phyloP scores from a whole-genome alignment of 257 asterid genomes.

The Vinca minor region DNA sequence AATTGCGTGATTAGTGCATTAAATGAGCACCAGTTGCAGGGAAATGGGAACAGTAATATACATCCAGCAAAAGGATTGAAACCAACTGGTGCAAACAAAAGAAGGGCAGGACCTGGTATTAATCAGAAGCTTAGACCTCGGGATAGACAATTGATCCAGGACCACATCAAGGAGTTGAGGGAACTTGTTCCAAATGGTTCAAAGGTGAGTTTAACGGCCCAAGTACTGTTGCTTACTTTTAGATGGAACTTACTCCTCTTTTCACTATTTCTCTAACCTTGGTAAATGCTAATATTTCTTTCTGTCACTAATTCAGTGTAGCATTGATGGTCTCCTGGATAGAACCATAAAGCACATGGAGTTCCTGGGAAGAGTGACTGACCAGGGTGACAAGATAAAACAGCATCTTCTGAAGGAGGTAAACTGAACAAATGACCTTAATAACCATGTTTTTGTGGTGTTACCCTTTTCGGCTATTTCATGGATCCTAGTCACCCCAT shows the following conservation, averaged over 20 bases:
- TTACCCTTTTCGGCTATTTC: background rate
- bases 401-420: slow-evolving; percentile 46
- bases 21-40: slow-evolving; percentile 30
- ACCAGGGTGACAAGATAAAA: slow-evolving; percentile 64
- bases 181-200: slow-evolving; percentile 80
- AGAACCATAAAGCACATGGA: slow-evolving; percentile 86
- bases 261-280: background rate
- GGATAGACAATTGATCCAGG: slow-evolving; percentile 91
- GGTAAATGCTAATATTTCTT: background rate
- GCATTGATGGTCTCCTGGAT: slow-evolving; percentile 92
- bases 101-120: slow-evolving; percentile 36
- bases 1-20: slow-evolving; percentile 33
- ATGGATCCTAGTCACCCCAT: background rate
- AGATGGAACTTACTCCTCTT: background rate
- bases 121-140: slow-evolving; percentile 66
- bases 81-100: slow-evolving; percentile 37
- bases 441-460: background rate
- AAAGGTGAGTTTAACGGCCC: slow-evolving; percentile 33
- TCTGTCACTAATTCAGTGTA: slow-evolving; percentile 49
- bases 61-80: slow-evolving; percentile 29
- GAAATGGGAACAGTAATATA: slow-evolving; percentile 25
- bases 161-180: slow-evolving; percentile 77
- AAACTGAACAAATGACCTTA: slow-evolving; percentile 4
- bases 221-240: too few species aligned
- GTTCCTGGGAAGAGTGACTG: slow-evolving; percentile 52